These are phyloP conservation scores for Chamaenerion angustifolium DNA, from an alignment of 345 rosid genomes.

Conservation along the genomic window DNA sequence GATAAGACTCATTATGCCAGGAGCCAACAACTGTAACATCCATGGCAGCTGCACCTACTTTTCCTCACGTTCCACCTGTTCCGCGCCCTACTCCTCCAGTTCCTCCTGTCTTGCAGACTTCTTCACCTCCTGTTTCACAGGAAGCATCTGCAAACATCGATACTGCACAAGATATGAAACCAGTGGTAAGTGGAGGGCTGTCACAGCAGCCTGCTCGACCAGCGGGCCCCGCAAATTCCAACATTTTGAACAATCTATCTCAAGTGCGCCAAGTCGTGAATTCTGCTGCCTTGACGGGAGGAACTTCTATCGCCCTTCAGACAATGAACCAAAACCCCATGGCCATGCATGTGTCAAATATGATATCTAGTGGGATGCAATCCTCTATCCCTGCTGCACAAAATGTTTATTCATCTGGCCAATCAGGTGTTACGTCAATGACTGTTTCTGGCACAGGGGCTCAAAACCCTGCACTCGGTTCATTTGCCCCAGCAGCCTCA, in stretches of 20 bases:
- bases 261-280: conserved; percentile 82
- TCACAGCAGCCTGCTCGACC: conserved; percentile 58
- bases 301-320: conserved; percentile 63
- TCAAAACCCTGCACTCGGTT: conserved; percentile 40
- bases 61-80: conserved; percentile 57
- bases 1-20: conserved; percentile 23
- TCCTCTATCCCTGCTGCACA: conserved; percentile 74
- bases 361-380: conserved; percentile 87
- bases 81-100: conserved; percentile 68
- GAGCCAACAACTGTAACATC: conserved; percentile 82
- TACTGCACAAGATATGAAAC: conserved; percentile 60
- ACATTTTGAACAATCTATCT: conserved; percentile 77
- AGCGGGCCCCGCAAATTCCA: conserved; percentile 72
- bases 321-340: conserved; percentile 73
- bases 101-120: conserved; percentile 58
- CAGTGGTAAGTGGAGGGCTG: conserved; percentile 55
- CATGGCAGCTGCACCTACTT: conserved; percentile 45
- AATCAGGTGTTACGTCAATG: conserved; percentile 41
- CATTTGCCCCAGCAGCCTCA: conserved; percentile 45
- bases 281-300: conserved; percentile 78
- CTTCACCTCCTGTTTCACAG: conserved; percentile 68
- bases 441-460: conserved; percentile 57
- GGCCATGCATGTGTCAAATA: conserved; percentile 89
- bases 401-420: conserved; percentile 64
- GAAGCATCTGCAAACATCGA: conserved; percentile 52